phyloP scores from a whole-genome alignment of 352 stramenopile species.

The Thalassiosira sp. region DNA sequence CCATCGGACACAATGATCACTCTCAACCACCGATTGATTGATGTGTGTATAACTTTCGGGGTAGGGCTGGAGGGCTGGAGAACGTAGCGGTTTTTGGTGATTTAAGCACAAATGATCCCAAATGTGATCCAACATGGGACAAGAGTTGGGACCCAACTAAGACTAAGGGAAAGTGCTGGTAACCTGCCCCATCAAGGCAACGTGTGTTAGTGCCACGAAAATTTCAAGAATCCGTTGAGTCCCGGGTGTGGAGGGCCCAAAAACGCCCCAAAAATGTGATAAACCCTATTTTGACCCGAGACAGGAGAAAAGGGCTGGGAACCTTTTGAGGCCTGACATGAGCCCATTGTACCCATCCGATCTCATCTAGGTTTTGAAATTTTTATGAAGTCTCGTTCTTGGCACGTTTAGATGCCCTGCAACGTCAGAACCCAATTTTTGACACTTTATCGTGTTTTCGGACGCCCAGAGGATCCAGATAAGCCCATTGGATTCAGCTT shows the following conservation, averaged over 20 bases:
- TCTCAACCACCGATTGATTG: too few relatives aligned
- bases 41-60: too few relatives aligned
- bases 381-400: background rate
- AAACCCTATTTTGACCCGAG: background rate
- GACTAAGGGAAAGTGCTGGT: background rate
- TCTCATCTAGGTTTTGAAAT: background rate
- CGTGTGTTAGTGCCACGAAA: background rate
- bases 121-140: background rate
- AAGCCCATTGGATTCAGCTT: background rate
- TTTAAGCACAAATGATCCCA: background rate
- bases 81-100: background rate
- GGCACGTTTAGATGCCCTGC: background rate
- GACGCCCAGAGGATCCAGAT: background rate
- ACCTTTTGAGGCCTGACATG: background rate
- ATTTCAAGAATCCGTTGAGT: background rate
- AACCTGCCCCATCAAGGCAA: background rate
- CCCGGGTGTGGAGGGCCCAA: background rate
- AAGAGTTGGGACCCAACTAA: background rate
- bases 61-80: background rate
- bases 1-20: too few relatives aligned
- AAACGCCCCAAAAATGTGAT: background rate
- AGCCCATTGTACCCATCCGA: background rate
- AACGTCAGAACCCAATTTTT: background rate
- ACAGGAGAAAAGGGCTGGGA: background rate
- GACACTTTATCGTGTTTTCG: background rate